Evolutionary conservation across 345 rosid species (phyloP).

Genomic region (Eucalyptus erythrocorys): DNA sequence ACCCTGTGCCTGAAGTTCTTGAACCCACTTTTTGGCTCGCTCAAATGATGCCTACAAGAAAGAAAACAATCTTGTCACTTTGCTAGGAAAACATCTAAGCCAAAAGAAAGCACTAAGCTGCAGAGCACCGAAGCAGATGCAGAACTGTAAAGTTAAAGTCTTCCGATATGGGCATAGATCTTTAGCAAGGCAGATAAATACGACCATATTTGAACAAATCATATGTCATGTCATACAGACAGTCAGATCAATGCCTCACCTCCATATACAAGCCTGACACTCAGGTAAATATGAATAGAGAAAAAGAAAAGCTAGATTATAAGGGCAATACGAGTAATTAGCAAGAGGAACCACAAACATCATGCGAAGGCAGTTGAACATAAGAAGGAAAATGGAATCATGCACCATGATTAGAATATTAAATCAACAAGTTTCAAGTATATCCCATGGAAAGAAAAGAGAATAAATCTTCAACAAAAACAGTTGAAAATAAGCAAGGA

Average conservation of each 20-base stretch:
- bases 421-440: background rate
- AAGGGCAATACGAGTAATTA: background rate
- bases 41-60: slow-evolving; percentile 77
- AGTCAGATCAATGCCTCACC: background rate
- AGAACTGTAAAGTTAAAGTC: background rate
- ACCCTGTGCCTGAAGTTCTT: slow-evolving; percentile 97
- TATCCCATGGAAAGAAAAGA: background rate
- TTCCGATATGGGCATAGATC: background rate
- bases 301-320: background rate
- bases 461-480: background rate
- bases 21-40: slow-evolving; percentile 95
- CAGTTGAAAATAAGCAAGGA: background rate
- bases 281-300: background rate
- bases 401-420: background rate
- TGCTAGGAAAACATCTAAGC: background rate
- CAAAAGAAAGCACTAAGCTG: background rate
- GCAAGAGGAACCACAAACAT: background rate
- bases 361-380: background rate
- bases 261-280: background rate
- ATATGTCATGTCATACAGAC: background rate
- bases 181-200: background rate
- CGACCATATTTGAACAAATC: background rate
- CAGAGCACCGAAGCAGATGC: background rate
- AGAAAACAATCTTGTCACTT: background rate
- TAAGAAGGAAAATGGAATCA: background rate